Percentiles rank a stretch among this genome's conserved stretches.
phyloP scores from a whole-genome alignment of 192 early-diverging fungal genomes.

The Fimicolochytrium jonesii region DNA sequence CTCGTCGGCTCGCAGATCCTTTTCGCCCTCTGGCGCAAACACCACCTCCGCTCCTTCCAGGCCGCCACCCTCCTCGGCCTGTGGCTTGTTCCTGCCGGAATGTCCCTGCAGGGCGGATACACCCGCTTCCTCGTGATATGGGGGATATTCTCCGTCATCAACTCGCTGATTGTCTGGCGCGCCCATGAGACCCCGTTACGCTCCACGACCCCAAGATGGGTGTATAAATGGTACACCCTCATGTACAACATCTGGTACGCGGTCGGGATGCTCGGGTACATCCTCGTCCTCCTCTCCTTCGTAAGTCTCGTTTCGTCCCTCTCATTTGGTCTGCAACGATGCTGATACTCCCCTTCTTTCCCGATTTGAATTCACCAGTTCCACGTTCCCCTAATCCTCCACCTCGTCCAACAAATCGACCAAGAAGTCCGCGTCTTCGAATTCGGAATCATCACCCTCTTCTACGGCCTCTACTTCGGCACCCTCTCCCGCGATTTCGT shows the following conservation, averaged over 20 bases:
- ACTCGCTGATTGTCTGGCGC: conserved; percentile 32
- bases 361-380: too few species aligned
- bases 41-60: conserved; percentile 38
- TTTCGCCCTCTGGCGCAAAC: conserved; percentile 44
- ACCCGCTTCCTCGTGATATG: conserved; percentile 39
- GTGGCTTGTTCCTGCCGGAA: conserved; percentile 43
- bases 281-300: conserved; percentile 35
- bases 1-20: conserved; percentile 44
- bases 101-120: conserved; percentile 41
- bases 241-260: conserved; percentile 36
- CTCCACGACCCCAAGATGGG: conserved; percentile 40
- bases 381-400: conserved; percentile 39
- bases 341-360: too few species aligned
- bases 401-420: conserved; percentile 23
- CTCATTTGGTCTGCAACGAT: too few species aligned
- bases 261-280: conserved; percentile 39
- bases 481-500: conserved; percentile 50
- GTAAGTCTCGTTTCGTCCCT: too few species aligned
- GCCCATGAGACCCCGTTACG: conserved; percentile 42
- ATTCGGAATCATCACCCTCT: conserved; percentile 43
- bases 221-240: conserved; percentile 46
- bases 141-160: conserved; percentile 36
- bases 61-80: conserved; percentile 43
- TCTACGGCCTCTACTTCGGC: conserved; percentile 53
- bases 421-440: conserved; percentile 40